phyloP scores from a whole-genome alignment of 1,139 yeast genomes.

The Sugiyamaella grinbergsii region DNA sequence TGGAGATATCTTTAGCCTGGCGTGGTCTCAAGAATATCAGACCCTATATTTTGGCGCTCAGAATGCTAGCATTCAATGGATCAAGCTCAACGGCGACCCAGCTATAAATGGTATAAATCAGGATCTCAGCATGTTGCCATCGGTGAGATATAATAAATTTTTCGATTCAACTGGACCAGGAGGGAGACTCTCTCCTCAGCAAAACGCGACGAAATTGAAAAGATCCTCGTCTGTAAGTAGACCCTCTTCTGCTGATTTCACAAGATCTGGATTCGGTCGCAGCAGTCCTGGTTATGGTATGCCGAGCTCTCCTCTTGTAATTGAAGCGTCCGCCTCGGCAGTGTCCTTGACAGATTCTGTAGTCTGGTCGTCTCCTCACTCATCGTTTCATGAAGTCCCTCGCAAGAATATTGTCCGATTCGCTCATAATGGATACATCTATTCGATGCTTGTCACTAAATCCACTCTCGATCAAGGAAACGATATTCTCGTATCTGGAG shows the following conservation, averaged over 20 bases:
- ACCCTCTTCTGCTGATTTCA: constrained; percentile 13
- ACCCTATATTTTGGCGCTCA: constrained; percentile 87
- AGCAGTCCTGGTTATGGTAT: neutral
- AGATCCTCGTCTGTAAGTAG: constrained; percentile 6
- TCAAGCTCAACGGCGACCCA: constrained; percentile 47
- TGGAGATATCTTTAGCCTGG: constrained; percentile 87
- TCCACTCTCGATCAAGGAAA: constrained; percentile 28
- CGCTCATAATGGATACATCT: constrained; percentile 91
- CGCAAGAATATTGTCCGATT: constrained; percentile 65
- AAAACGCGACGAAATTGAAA: constrained; percentile 26
- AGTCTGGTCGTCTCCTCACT: neutral
- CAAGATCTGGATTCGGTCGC: constrained; percentile 1
- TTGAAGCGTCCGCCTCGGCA: constrained; percentile 2
- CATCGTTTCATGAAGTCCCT: constrained; percentile 63
- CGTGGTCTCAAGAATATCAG: constrained; percentile 62
- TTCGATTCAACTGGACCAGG: constrained; percentile 92
- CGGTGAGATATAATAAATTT: constrained; percentile 78
- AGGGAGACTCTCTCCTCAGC: constrained; percentile 50
- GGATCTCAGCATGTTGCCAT: constrained; percentile 55
- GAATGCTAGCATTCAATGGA: constrained; percentile 84
- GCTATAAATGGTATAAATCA: constrained; percentile 19
- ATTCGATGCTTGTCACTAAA: constrained; percentile 56
- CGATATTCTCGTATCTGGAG: constrained; percentile 62
- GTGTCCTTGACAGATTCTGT: constrained; percentile 2
- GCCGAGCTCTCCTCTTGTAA: neutral